Conservation (phyloP, 1,284 basidiomycete genomes). For the Cutaneotrichosporon mucoides region DNA sequence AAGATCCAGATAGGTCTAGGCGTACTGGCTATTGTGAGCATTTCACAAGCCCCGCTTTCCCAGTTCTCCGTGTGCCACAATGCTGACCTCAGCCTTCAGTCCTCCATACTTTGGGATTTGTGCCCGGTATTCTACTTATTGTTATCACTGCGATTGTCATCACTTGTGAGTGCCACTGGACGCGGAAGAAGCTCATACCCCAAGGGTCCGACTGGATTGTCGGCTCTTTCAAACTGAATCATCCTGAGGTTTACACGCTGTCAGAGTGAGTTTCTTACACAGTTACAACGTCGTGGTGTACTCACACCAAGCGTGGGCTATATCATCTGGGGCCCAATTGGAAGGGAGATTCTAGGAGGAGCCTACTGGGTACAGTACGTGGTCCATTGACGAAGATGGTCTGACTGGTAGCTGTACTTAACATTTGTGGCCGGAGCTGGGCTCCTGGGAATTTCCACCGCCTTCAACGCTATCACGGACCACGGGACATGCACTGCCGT, state of each 20-base stretch:
- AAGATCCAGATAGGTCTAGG: conserved; percentile 43
- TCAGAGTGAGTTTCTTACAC: conserved; percentile 26
- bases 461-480: conserved; percentile 35
- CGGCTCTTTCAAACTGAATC: conserved; percentile 19
- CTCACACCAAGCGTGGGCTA: not conserved
- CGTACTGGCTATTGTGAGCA: conserved; percentile 32
- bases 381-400: not conserved
- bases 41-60: too few species aligned
- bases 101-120: conserved; percentile 30
- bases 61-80: not conserved
- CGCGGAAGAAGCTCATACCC: conserved; percentile 9
- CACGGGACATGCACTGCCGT: conserved; percentile 33
- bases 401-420: conserved; percentile 4
- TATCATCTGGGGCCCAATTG: conserved; percentile 11
- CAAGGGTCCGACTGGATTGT: conserved; percentile 21
- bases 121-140: conserved; percentile 56
- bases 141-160: conserved; percentile 35
- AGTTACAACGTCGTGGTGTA: too few species aligned
- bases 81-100: conserved; percentile 25
- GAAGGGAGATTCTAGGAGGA: conserved; percentile 34
- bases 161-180: conserved; percentile 23
- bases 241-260: conserved; percentile 21
- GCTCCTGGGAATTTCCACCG: conserved; percentile 33
- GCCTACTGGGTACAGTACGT: conserved; percentile 24
- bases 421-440: conserved; percentile 19